These are phyloP conservation scores for Pseudoneurospora amorphoporcata DNA, from an alignment of 495 filamentous ascomycete genomes.

Conservation along the genomic window DNA sequence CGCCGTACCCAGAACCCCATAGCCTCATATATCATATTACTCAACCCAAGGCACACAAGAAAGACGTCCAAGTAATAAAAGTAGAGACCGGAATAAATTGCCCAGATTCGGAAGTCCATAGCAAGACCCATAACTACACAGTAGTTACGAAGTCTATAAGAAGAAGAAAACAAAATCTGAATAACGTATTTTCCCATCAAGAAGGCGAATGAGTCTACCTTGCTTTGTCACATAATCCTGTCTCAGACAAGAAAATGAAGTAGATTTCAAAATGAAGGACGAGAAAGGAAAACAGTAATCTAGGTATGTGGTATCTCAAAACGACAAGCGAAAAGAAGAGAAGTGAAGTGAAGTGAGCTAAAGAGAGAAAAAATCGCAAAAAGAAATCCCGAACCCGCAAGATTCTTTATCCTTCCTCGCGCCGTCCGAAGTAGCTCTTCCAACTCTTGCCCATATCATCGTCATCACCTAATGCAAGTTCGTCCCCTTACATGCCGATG, in stretches of 20 bases:
- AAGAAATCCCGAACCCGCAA: background rate
- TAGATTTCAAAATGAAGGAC: background rate
- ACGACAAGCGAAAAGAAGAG: background rate
- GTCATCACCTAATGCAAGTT: background rate
- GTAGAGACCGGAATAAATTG: background rate
- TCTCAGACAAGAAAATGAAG: background rate
- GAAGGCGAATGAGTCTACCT: background rate
- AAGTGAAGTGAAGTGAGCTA: background rate
- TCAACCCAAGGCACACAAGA: background rate
- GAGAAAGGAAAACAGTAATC: background rate
- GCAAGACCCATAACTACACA: background rate
- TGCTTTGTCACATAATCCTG: background rate
- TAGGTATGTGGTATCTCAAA: background rate
- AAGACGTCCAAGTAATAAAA: background rate
- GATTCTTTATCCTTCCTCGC: background rate
- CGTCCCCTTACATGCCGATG: background rate
- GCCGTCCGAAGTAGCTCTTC: background rate
- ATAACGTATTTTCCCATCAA: background rate
- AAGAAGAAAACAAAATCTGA: background rate
- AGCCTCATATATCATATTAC: background rate
- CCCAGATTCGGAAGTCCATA: background rate
- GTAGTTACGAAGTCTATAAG: background rate
- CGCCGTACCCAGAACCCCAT: background rate
- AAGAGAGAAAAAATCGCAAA: background rate
- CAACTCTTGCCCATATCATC: background rate